These are phyloP conservation scores for Skeletonema tropicum DNA, from an alignment of 108 stramenopile species.

Conservation along the genomic window DNA sequence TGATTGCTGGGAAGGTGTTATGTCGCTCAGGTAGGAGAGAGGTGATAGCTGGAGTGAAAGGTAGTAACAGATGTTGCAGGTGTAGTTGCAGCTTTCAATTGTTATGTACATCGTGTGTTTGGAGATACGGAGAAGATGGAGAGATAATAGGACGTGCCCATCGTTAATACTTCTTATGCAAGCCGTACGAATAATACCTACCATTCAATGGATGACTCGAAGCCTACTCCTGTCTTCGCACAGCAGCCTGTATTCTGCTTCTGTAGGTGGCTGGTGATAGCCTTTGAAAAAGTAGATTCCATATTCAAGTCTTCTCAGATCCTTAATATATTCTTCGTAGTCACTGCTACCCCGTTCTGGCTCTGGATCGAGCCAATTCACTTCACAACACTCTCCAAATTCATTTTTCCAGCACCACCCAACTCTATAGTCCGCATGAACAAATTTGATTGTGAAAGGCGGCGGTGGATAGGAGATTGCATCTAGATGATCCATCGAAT, in stretches of 20 bases:
- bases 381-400: background rate
- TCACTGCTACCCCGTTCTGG: background rate
- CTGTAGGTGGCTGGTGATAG: background rate
- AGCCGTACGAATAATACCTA: too few relatives aligned
- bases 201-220: too few relatives aligned
- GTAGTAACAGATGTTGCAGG: constrained; percentile 49
- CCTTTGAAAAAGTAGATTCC: background rate
- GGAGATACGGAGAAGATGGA: constrained; percentile 36
- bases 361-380: background rate
- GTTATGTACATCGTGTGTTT: constrained; percentile 71
- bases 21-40: constrained; percentile 90
- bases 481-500: background rate
- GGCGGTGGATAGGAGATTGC: background rate
- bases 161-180: too few relatives aligned
- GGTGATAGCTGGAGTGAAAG: constrained; percentile 78
- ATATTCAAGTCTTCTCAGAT: background rate
- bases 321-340: background rate
- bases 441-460: background rate
- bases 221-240: background rate
- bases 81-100: constrained; percentile 63
- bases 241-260: background rate
- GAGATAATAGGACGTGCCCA: background rate
- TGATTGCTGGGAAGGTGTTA: too few relatives aligned
- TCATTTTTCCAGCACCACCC: background rate
- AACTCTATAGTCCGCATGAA: background rate